A percentile compares a stretch with the other conserved stretches of the same genome.
Evolutionary conservation across 768 basidiomycete genomes (phyloP).

Genomic region (Coprinopsis cinerea): DNA sequence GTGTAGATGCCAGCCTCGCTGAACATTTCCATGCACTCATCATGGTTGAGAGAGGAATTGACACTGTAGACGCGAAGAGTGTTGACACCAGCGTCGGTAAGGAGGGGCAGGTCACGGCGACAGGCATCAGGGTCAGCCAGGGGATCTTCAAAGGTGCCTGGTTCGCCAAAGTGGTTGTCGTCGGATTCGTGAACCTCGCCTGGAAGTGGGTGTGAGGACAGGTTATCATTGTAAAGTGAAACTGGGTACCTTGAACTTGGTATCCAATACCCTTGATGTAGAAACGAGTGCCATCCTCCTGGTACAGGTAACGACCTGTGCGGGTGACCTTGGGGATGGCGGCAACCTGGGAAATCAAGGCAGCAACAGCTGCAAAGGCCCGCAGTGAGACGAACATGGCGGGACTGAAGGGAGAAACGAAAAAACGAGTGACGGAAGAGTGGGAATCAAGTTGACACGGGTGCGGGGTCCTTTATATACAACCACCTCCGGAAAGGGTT

Average conservation of each 20-base stretch:
- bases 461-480: neutral
- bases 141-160: constrained; percentile 76
- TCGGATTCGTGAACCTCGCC: constrained; percentile 38
- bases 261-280: constrained; percentile 88
- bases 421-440: constrained; percentile 5
- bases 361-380: constrained; percentile 31
- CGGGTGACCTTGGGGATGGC: constrained; percentile 68
- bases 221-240: neutral
- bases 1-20: constrained; percentile 81
- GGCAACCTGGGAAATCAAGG: constrained; percentile 40
- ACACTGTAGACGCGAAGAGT: constrained; percentile 84
- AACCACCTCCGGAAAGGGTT: too few species aligned
- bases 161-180: constrained; percentile 63
- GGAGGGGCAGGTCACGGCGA: constrained; percentile 70
- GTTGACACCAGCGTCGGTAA: constrained; percentile 75
- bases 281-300: constrained; percentile 67
- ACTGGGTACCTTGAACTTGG: constrained; percentile 63
- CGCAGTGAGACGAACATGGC: constrained; percentile 23
- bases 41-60: constrained; percentile 77
- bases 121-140: constrained; percentile 64
- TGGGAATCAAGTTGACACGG: neutral
- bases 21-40: constrained; percentile 76
- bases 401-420: constrained; percentile 8
- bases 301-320: constrained; percentile 76
- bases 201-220: constrained; percentile 16